Percentiles rank a stretch among this genome's conserved stretches.
Conservation (phyloP, 306 rosid genomes). For the Casuarina equisetifolia region DNA sequence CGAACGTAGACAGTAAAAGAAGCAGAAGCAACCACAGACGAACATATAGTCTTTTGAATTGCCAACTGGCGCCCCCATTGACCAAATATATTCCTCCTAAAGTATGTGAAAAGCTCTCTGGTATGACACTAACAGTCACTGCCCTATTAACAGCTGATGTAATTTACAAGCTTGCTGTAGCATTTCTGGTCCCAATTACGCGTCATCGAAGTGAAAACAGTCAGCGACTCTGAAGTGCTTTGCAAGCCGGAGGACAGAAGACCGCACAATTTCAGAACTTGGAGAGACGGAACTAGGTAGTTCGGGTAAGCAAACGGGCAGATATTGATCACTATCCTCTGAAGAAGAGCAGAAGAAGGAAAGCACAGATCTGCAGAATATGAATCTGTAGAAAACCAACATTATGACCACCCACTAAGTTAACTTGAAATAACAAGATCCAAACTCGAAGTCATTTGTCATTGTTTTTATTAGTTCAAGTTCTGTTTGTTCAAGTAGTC, state of each 20-base stretch:
- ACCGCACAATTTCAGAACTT: constrained; percentile 55
- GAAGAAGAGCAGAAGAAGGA: constrained; percentile 52
- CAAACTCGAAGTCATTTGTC: constrained; percentile 5
- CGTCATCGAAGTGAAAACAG: constrained; percentile 55
- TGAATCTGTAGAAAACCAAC: constrained; percentile 67
- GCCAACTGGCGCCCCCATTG: constrained; percentile 33
- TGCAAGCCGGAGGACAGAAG: constrained; percentile 74
- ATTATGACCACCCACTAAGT: constrained; percentile 23
- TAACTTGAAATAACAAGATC: not conserved
- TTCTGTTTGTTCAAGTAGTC: not conserved
- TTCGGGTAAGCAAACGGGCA: constrained; percentile 80
- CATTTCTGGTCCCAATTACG: constrained; percentile 35
- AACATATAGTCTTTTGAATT: constrained; percentile 18
- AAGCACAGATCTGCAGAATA: constrained; percentile 83
- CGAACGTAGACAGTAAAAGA: constrained; percentile 23
- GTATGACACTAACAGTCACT: not conserved
- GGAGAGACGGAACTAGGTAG: constrained; percentile 69
- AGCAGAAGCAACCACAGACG: constrained; percentile 41
- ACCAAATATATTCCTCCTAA: constrained; percentile 33
- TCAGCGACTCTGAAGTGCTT: constrained; percentile 65
- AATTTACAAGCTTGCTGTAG: constrained; percentile 22
- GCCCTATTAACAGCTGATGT: constrained; percentile 3
- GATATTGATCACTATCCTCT: constrained; percentile 56
- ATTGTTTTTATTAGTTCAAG: not conserved
- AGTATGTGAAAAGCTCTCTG: constrained; percentile 19